These are phyloP conservation scores for Suillus clintonianus DNA, from an alignment of 768 basidiomycete genomes.

Conservation along the genomic window DNA sequence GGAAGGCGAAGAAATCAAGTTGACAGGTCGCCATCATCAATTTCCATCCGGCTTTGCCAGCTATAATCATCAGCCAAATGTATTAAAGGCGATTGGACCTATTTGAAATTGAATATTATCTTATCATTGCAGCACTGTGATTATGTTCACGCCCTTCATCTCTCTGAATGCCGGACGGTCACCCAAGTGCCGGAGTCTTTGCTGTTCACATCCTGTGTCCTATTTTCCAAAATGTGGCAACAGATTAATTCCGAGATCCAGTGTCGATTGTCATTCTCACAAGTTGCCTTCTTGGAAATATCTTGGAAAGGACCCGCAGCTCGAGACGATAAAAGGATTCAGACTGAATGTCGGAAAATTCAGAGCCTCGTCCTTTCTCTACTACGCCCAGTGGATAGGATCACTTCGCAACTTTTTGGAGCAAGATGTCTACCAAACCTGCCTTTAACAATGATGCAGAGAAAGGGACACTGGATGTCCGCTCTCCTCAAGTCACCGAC, in stretches of 20 bases:
- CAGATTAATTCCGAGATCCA: slow-evolving; percentile 20
- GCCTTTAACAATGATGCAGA: slow-evolving; percentile 52
- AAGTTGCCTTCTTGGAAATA: slow-evolving; percentile 1
- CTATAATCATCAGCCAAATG: neutral
- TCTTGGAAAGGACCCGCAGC: slow-evolving; percentile 12
- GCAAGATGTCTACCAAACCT: slow-evolving; percentile 45
- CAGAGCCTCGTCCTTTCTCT: slow-evolving; percentile 5
- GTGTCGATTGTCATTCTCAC: slow-evolving; percentile 10
- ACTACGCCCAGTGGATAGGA: slow-evolving; percentile 12
- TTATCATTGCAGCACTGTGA: neutral
- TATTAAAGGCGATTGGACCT: slow-evolving; percentile 13
- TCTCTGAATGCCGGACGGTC: slow-evolving; percentile 8
- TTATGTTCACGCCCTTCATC: neutral
- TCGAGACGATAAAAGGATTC: slow-evolving; percentile 24
- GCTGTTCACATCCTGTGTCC: slow-evolving; percentile 15
- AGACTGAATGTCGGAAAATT: neutral
- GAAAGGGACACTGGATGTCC: slow-evolving; percentile 54
- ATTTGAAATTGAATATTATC: neutral
- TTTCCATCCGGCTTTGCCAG: neutral
- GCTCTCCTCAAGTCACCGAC: slow-evolving; percentile 31
- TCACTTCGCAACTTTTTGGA: slow-evolving; percentile 12
- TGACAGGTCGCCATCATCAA: neutral
- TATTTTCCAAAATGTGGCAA: slow-evolving; percentile 1
- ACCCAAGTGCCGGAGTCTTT: slow-evolving; percentile 14
- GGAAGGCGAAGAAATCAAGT: neutral